Evolutionary conservation across 306 rosid species (phyloP).

Genomic region (Hylodesmum podocarpum): DNA sequence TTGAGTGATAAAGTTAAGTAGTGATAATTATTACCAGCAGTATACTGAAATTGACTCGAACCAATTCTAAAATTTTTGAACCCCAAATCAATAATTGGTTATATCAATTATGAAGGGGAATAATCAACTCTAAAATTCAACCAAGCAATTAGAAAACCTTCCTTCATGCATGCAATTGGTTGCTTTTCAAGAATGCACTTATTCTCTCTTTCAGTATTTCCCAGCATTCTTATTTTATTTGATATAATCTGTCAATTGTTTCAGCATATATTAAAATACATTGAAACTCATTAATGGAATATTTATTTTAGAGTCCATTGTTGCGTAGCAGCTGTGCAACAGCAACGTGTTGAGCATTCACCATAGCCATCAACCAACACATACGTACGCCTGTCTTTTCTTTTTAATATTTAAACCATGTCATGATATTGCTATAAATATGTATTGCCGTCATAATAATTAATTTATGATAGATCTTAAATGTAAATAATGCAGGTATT

Average conservation of each 20-base stretch:
- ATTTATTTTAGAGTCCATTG: not conserved
- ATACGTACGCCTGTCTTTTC: too few relatives aligned
- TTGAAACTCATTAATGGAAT: not conserved
- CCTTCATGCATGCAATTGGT: not conserved
- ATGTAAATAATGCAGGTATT: too few relatives aligned
- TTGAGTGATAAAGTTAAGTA: not conserved
- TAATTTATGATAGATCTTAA: too few relatives aligned
- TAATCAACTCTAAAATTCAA: not conserved
- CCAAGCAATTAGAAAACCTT: not conserved
- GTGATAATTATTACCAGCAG: not conserved
- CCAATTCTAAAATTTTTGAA: not conserved
- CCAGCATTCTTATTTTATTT: not conserved
- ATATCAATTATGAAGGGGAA: not conserved
- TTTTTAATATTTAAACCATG: too few relatives aligned
- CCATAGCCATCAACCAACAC: not conserved
- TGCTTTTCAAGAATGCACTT: not conserved
- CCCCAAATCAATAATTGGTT: not conserved
- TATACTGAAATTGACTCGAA: not conserved
- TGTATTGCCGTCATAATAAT: too few relatives aligned
- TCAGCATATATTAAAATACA: not conserved
- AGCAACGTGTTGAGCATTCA: conserved; percentile 12
- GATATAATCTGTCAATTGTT: not conserved
- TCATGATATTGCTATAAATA: too few relatives aligned
- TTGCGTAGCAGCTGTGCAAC: not conserved
- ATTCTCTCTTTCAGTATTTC: not conserved